These are phyloP conservation scores for Neurospora crassa DNA, from an alignment of 2,329 filamentous ascomycete genomes.

Conservation along the genomic window DNA sequence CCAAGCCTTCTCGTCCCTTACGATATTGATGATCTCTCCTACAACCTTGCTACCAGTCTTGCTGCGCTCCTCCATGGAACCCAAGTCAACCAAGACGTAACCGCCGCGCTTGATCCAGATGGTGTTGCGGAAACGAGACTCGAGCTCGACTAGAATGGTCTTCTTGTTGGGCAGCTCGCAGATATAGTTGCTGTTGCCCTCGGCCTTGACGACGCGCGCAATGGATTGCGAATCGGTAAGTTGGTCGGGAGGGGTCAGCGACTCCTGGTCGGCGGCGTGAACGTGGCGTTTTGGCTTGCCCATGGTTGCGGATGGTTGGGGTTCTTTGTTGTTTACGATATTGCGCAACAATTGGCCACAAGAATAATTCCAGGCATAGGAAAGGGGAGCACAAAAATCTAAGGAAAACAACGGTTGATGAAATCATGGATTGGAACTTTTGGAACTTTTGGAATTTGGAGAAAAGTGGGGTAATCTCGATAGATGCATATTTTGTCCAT, in stretches of 20 bases:
- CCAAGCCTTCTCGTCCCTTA: slow-evolving; percentile 86
- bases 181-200: slow-evolving; percentile 83
- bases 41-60: slow-evolving; percentile 62
- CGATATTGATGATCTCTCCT: slow-evolving; percentile 88
- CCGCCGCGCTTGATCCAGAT: slow-evolving; percentile 89
- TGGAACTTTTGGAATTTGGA: neutral
- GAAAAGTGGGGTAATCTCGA: neutral
- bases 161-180: slow-evolving; percentile 62
- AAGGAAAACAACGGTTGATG: neutral
- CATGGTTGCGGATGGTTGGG: slow-evolving; percentile 35
- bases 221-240: slow-evolving; percentile 56
- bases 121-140: slow-evolving; percentile 76
- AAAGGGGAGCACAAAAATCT: neutral
- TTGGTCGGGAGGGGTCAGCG: slow-evolving; percentile 47
- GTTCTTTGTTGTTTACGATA: neutral
- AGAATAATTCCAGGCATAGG: neutral
- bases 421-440: neutral
- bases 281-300: slow-evolving; percentile 67
- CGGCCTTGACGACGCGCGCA: slow-evolving; percentile 68
- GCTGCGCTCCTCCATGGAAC: slow-evolving; percentile 46
- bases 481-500: neutral
- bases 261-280: slow-evolving; percentile 67
- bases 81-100: slow-evolving; percentile 71
- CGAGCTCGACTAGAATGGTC: slow-evolving; percentile 68
- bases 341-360: too few relatives aligned